Evolutionary conservation across 306 rosid genomes (phyloP).

Genomic region (Cicer judaicum): DNA sequence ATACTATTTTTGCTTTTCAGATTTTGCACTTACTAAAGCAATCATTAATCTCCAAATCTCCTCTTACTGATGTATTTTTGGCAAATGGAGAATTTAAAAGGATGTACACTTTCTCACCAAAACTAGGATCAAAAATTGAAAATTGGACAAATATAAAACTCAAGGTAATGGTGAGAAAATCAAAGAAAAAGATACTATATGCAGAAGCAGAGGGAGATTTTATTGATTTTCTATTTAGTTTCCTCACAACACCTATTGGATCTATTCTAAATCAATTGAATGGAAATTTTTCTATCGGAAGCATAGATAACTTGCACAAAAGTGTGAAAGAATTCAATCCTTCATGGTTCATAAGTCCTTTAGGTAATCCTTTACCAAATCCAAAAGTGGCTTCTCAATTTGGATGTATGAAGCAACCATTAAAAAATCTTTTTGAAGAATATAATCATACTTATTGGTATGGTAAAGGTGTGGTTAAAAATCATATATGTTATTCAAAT

Average conservation of each 20-base stretch:
- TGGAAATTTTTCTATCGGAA: slow-evolving; percentile 27
- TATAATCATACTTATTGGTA: slow-evolving; percentile 30
- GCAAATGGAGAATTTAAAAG: slow-evolving; percentile 17
- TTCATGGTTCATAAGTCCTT: slow-evolving; percentile 26
- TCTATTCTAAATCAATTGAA: slow-evolving; percentile 32
- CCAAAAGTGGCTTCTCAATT: slow-evolving; percentile 33
- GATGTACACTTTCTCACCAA: slow-evolving; percentile 35
- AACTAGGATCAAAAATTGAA: not conserved
- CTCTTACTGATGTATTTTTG: slow-evolving; percentile 44
- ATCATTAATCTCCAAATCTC: slow-evolving; percentile 41
- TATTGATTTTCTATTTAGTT: slow-evolving; percentile 44
- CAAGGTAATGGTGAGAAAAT: slow-evolving; percentile 39
- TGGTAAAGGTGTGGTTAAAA: slow-evolving; percentile 36
- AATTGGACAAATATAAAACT: not conserved
- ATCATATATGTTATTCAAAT: slow-evolving; percentile 2
- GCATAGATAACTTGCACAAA: slow-evolving; percentile 41
- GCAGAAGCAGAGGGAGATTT: slow-evolving; percentile 48
- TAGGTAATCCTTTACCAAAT: slow-evolving; percentile 18
- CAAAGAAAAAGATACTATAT: slow-evolving; percentile 34
- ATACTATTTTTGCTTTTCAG: not conserved
- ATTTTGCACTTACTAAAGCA: slow-evolving; percentile 36
- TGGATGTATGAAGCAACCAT: slow-evolving; percentile 33
- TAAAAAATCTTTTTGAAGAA: slow-evolving; percentile 22
- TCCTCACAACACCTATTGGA: slow-evolving; percentile 46
- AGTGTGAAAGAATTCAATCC: slow-evolving; percentile 40